phyloP scores from a whole-genome alignment of 2,329 filamentous ascomycete species.

The Stemphylium lycopersici region DNA sequence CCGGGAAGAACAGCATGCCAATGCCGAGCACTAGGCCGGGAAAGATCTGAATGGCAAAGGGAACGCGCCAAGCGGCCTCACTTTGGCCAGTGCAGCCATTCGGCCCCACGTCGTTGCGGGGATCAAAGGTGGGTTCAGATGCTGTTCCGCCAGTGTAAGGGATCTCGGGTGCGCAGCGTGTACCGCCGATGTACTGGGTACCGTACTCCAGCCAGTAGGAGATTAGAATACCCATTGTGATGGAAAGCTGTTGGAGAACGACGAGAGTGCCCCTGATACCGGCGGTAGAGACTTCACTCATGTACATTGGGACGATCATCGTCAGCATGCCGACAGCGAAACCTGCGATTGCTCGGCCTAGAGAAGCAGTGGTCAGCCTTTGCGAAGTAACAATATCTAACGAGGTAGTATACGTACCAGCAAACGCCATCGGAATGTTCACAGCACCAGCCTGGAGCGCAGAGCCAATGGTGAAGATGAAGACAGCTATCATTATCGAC shows the following conservation, averaged over 20 bases:
- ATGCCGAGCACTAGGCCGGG: constrained; percentile 76
- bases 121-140: constrained; percentile 48
- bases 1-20: constrained; percentile 56
- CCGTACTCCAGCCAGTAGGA: constrained; percentile 31
- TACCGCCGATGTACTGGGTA: constrained; percentile 29
- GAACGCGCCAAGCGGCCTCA: constrained; percentile 62
- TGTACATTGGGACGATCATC: constrained; percentile 33
- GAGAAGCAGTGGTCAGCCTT: not conserved
- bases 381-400: too few relatives aligned
- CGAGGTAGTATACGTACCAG: constrained; percentile 10
- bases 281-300: constrained; percentile 29
- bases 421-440: constrained; percentile 25
- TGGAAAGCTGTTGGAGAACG: constrained; percentile 28
- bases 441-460: constrained; percentile 27
- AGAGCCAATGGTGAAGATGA: constrained; percentile 27
- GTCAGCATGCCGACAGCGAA: constrained; percentile 31
- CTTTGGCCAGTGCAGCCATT: constrained; percentile 46
- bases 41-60: constrained; percentile 77
- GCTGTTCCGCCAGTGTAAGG: constrained; percentile 55
- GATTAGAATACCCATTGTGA: constrained; percentile 28
- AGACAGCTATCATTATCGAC: constrained; percentile 26
- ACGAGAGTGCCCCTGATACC: constrained; percentile 29
- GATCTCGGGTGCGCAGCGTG: constrained; percentile 55
- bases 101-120: constrained; percentile 22
- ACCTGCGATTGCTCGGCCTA: constrained; percentile 28